phyloP scores from a whole-genome alignment of 2,329 filamentous ascomycete genomes.

The Colletotrichum camelliae region DNA sequence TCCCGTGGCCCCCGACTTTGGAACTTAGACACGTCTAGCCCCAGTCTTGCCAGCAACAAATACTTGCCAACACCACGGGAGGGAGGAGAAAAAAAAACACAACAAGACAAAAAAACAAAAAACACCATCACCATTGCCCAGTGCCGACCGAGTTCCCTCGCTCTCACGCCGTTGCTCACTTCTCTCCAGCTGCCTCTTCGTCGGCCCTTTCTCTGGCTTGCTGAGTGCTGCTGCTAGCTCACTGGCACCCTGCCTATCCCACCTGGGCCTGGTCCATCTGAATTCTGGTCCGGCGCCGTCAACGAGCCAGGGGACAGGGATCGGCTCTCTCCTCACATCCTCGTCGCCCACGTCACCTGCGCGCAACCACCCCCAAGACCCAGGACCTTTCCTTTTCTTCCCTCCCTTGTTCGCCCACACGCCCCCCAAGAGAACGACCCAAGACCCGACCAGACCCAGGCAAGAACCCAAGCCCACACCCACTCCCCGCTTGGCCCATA shows the following conservation, averaged over 20 bases:
- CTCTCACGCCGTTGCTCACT: neutral
- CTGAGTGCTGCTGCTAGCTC: neutral
- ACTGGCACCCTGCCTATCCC: neutral
- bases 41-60: neutral
- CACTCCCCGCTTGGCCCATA: neutral
- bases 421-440: neutral
- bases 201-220: neutral
- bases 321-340: neutral
- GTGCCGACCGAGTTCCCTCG: neutral
- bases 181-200: neutral
- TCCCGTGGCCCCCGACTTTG: neutral
- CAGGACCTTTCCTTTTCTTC: constrained; percentile 1
- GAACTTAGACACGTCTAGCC: neutral
- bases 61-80: neutral
- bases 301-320: constrained; percentile 1
- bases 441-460: neutral
- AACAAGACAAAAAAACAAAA: neutral
- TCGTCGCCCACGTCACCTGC: constrained; percentile 23
- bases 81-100: too few relatives aligned
- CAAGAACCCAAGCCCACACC: neutral
- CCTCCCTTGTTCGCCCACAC: constrained; percentile 5
- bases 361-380: neutral
- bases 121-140: neutral
- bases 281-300: constrained; percentile 3
- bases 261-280: neutral